phyloP scores from a whole-genome alignment of 2,329 filamentous ascomycete species.

The Sporothrix mexicana region DNA sequence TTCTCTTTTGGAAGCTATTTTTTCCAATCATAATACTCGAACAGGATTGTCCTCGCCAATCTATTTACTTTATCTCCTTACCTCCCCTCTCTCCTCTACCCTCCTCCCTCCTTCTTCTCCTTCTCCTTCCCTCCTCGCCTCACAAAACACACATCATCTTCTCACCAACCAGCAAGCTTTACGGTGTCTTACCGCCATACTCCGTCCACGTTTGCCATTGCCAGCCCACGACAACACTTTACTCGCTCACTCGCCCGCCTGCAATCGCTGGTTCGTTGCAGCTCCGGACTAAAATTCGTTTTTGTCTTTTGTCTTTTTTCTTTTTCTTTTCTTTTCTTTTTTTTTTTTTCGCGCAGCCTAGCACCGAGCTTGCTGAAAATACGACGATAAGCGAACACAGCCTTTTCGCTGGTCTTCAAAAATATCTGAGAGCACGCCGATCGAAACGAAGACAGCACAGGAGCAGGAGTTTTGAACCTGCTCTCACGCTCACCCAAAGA shows the following conservation, averaged over 20 bases:
- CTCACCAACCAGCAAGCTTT: neutral
- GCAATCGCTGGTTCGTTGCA: constrained; percentile 38
- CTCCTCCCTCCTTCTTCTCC: neutral
- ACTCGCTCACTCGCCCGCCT: constrained; percentile 26
- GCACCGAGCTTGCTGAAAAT: neutral
- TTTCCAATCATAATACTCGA: constrained; percentile 3
- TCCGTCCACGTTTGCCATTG: neutral
- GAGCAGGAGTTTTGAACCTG: neutral
- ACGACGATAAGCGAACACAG: constrained; percentile 5
- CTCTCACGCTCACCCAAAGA: neutral
- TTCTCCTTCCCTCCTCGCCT: neutral
- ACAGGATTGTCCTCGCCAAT: neutral
- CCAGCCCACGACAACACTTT: neutral
- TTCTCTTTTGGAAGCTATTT: neutral
- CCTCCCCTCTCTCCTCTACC: neutral
- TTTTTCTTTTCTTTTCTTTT: too few species aligned
- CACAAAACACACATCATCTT: neutral
- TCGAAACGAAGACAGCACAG: neutral
- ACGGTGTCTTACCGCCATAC: neutral
- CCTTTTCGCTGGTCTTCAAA: neutral
- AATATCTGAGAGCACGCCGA: neutral
- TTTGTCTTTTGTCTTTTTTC: too few species aligned
- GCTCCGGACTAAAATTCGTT: constrained; percentile 17
- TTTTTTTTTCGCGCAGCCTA: too few species aligned
- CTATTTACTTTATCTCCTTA: neutral